Base-by-base conservation (phyloP, 2,329 filamentous ascomycete genomes). In the Pleurostoma richardsiae region DNA sequence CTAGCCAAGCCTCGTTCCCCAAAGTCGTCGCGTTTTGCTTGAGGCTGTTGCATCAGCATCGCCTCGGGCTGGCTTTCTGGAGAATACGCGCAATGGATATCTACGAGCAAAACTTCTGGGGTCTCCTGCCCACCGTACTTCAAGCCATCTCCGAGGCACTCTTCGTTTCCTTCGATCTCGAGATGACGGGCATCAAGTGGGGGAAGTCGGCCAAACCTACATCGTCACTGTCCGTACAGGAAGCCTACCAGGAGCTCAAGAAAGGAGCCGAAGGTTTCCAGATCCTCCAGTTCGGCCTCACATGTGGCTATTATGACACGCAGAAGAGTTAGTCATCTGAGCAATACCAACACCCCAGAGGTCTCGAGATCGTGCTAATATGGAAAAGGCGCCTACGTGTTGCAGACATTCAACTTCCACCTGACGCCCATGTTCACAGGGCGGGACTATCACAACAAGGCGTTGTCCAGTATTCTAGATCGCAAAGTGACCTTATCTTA, bases 271-370 rank as follows among this genome's bases (percentile, higher is more conserved):
- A 57, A 8, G 56, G 47, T 2, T 68, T 61, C 43, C 57, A 61
- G 28, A 53, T 67, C 7, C 44, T 71, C 3, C 62, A 70, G 44
- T 40, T 70, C 6, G 68, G 68, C 5, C 43, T 70, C 27, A 69
- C 65, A 0, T 69, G 62, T 31, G 39, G 65, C 29, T 44, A 30
- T 4, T 58, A 55, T 42, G 39, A 54, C 2, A 42, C 46, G 5
- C 10, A 43, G 2, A 40, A n/a, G 3, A 19, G 19, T 19, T 19
- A 19, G 19, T 19, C 19, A 19, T 19, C 19, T 19, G 19, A 19
- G 19, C 19, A 19, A 19, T 19, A 19, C 19, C 19, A 19, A 19
- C 19, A 19, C 19, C 19, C 19, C 19, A 19, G 19, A 19, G 19
- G 19, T 19, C 19, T 19, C 19, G 19, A 19, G 19, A 19, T 19